Evolutionary conservation across 495 filamentous ascomycete genomes (phyloP), one percentile per base, ranked within the genome.

Genomic region (Hapsidospora chrysogenum): DNA sequence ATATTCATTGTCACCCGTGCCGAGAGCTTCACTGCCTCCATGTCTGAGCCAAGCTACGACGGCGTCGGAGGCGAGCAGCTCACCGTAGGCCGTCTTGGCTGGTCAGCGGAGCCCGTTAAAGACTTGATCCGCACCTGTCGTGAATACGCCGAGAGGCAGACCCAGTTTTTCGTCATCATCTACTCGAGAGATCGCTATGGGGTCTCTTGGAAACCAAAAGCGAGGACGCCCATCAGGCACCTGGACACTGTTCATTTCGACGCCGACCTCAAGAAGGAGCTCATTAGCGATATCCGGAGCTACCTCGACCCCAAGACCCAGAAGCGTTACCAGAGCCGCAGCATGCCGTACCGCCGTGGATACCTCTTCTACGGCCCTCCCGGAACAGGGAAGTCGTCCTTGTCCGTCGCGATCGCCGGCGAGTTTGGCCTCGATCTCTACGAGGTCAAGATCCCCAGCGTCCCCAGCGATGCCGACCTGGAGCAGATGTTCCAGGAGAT

Each of bases 231-330:
- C 2, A 53, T 63, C 11, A 55, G 61, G 6, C 53, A 55, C 18
- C 46, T 67, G 2, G 54, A 61, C 17, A 64, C 63, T 5, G 54
- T 67, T 9, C 55, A 62, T 20, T 60, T 67, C 37, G 60, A 64
- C 39, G 58, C 63, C 31, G 41, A 53, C 6, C 61, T 76, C 46
- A 92, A 92, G 54, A 49, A 64, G 4, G 63, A 57, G 7, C 66
- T 92, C 18, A 53, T 92, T 3, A 48, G 58, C 20, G 84, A 94
- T 48, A 78, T 89, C 43, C 73, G 73, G 39, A 80, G 85, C 40
- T 92, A 87, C 44, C 61, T 92, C 5, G 74, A 85, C 39, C 74
- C 76, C 0, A 55, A 64, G 8, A 84, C 76, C 6, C 63, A 70
- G 27, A 58, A 64, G 30, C 82, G 77, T 63, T 89, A 87, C 49